phyloP scores from a whole-genome alignment of 2,329 filamentous ascomycete genomes.

The Microdochium trichocladiopsis region DNA sequence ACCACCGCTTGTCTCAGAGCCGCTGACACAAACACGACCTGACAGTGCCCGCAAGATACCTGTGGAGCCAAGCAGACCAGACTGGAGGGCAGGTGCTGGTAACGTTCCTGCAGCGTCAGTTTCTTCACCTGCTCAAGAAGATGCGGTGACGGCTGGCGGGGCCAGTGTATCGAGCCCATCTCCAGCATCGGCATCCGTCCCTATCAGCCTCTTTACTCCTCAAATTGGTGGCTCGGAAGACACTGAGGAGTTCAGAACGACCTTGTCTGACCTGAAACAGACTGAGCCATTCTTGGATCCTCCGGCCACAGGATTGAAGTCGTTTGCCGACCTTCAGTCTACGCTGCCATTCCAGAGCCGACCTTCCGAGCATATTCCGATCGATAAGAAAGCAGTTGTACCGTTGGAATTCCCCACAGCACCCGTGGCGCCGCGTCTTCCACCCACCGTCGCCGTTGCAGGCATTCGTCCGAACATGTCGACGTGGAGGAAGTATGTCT shows the following conservation, averaged over 20 bases:
- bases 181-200: conserved; percentile 4
- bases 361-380: conserved; percentile 32
- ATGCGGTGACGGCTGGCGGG: not conserved
- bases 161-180: not conserved
- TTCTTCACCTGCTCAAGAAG: not conserved
- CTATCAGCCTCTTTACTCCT: conserved; percentile 14
- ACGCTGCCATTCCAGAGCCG: conserved; percentile 50
- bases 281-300: conserved; percentile 45
- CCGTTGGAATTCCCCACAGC: conserved; percentile 37
- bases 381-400: conserved; percentile 23
- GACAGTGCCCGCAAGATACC: conserved; percentile 43
- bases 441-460: conserved; percentile 31
- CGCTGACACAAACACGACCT: conserved; percentile 14
- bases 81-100: conserved; percentile 49
- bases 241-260: conserved; percentile 45
- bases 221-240: conserved; percentile 47
- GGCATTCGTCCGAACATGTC: conserved; percentile 33
- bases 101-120: conserved; percentile 14
- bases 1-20: conserved; percentile 17
- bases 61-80: conserved; percentile 50
- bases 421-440: conserved; percentile 42
- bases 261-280: conserved; percentile 47
- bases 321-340: conserved; percentile 47
- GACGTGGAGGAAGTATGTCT: conserved; percentile 43
- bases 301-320: conserved; percentile 38